Evolutionary conservation across 1,139 yeast species (phyloP), one percentile per base, ranked within the genome.

Genomic region (Pichia sp.): DNA sequence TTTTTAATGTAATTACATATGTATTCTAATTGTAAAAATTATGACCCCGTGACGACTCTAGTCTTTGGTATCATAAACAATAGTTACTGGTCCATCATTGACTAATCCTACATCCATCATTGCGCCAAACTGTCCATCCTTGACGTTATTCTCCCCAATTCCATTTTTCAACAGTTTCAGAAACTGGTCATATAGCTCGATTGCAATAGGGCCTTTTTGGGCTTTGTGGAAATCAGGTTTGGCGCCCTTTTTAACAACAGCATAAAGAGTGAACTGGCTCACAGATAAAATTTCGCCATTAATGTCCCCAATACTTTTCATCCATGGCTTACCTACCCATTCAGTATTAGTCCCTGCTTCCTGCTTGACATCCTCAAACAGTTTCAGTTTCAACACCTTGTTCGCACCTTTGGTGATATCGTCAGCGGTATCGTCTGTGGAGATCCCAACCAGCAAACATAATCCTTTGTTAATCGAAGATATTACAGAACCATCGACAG

Each of bases 151-250:
- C n/a, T 58, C 68, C 0, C 90, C 94, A 36, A 84, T 55, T n/a
- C 66, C 79, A n/a, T 51, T 60, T 41, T 65, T 69, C 60, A 80
- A 68, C 49, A 65, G 65, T 0, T 52, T 53, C 49, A 86, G 64
- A 46, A 88, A 85, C 39, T 61, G 58, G n/a, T 81, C 73, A 59
- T 88, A 92, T 46, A 87, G 64, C 16, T 68, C 77, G 32, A 68
- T 66, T 0, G 97, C 97, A 1, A 71, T 63, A n/a, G 71, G 76
- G 0, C 88, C 95, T 62, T 83, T 85, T 45, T 88, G 95, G 0
- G 97, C 97, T 49, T 70, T 69, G 59, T 90, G 97, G 62, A 90
- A 88, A 58, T 90, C 97, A 0, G 97, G 97, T 59, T 88, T 90
- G 5, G 95, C 75, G 4, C 97, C 97, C 62, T 90, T 90, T 55